Percentiles rank a stretch among this genome's conserved stretches.
Evolutionary conservation across 768 basidiomycete species (phyloP).

Genomic region (Naematelia aurantialba): DNA sequence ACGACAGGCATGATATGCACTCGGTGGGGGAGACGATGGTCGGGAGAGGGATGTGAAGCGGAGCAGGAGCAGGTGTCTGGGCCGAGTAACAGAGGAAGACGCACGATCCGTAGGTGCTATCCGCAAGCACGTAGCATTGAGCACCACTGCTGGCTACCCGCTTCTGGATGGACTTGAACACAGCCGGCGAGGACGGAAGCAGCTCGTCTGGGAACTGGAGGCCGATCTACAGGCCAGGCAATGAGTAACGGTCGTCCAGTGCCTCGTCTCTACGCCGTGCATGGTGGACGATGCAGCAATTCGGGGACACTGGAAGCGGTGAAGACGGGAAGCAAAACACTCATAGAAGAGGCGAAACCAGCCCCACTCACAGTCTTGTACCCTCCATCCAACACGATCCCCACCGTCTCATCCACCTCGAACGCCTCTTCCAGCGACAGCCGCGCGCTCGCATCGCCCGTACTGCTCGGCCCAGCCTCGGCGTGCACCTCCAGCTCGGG

Average conservation of each 20-base stretch:
- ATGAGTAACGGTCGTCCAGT: too few relatives aligned
- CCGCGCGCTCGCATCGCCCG: constrained; percentile 23
- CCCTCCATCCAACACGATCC: constrained; percentile 60
- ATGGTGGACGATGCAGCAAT: too few relatives aligned
- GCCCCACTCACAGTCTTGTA: constrained; percentile 64
- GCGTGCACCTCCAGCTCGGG: constrained; percentile 21
- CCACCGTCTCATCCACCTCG: constrained; percentile 66
- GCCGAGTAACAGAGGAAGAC: constrained; percentile 31
- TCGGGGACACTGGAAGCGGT: too few relatives aligned
- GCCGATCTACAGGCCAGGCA: constrained; percentile 57
- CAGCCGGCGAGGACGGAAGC: constrained; percentile 75
- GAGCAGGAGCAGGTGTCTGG: too few relatives aligned
- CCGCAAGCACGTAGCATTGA: constrained; percentile 87
- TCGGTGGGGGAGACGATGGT: too few relatives aligned
- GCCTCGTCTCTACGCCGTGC: too few relatives aligned
- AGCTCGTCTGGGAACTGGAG: constrained; percentile 96
- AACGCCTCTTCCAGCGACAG: constrained; percentile 61
- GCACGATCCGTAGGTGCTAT: constrained; percentile 95
- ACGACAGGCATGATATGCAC: too few relatives aligned
- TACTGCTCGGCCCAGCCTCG: constrained; percentile 27
- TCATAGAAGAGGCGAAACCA: background rate
- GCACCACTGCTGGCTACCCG: constrained; percentile 48
- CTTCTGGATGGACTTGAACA: constrained; percentile 66
- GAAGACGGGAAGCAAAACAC: background rate
- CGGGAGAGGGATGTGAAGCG: too few relatives aligned